Percentiles rank a stretch among this genome's conserved stretches.
Conservation (phyloP, 805 yeast genomes). For the Yueomyces sp. region DNA sequence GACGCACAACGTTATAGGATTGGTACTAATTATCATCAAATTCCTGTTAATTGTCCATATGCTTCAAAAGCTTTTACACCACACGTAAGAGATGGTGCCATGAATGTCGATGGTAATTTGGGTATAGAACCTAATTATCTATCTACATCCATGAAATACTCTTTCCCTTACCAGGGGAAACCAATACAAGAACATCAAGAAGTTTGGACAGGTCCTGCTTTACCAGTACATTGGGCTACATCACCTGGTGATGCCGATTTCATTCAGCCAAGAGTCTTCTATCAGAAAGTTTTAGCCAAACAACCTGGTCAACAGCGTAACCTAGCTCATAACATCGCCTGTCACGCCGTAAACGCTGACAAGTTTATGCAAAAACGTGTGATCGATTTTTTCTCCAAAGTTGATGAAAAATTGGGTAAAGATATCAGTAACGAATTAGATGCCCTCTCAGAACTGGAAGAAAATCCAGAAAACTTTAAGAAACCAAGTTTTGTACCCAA, state of each 20-base stretch:
- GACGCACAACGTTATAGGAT: slow-evolving; percentile 79
- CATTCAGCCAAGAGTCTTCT: slow-evolving; percentile 63
- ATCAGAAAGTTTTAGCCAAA: slow-evolving; percentile 56
- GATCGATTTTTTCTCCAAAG: slow-evolving; percentile 60
- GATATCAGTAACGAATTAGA: slow-evolving; percentile 38
- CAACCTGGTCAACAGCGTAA: slow-evolving; percentile 72
- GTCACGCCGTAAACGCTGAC: slow-evolving; percentile 54
- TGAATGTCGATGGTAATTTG: slow-evolving; percentile 56
- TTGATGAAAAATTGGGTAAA: slow-evolving; percentile 53
- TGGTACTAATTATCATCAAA: slow-evolving; percentile 60
- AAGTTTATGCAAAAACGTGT: slow-evolving; percentile 71
- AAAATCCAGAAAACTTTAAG: no score
- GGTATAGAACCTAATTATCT: slow-evolving; percentile 70
- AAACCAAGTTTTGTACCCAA: no score
- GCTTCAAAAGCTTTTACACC: slow-evolving; percentile 48
- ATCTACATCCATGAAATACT: slow-evolving; percentile 32
- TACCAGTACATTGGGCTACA: slow-evolving; percentile 77
- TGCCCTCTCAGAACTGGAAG: slow-evolving; percentile 28
- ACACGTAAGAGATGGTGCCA: slow-evolving; percentile 71
- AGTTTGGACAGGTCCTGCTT: slow-evolving; percentile 70
- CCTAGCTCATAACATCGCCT: slow-evolving; percentile 71
- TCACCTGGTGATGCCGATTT: slow-evolving; percentile 52
- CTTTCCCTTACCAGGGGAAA: slow-evolving; percentile 15
- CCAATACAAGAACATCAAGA: slow-evolving; percentile 55
- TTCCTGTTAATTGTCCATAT: slow-evolving; percentile 82